Base-by-base conservation (phyloP, 345 rosid genomes). In the Adansonia digitata region DNA sequence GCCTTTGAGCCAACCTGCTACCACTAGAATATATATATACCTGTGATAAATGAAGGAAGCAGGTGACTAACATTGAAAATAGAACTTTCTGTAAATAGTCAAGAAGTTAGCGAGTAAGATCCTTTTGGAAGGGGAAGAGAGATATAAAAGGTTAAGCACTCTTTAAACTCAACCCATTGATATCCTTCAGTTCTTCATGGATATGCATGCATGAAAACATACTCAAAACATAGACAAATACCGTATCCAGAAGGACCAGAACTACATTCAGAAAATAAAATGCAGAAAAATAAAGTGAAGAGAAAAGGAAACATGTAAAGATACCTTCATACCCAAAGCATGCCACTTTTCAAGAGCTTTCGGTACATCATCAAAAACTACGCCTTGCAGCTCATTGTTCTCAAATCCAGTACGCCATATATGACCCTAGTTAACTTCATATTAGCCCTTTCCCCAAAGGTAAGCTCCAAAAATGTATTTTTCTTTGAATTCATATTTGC, bases 21-120 rank as follows among this genome's bases (percentile, higher is more conserved):
- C 99, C 98, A 55, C 97, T 95, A 31, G 97, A 95, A 86, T 94
- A 94, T 80, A 94, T 92, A 84, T 92, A 94, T 34, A 91, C 93
- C 98, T 92, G 86, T 61, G 46, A 34, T 74, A 61, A 45, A 74
- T 6, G 65, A 26, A n/a, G 62, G 35, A 61, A 72, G 39, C 17
- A 37, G 18, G 69, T n/a, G 35, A 77, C n/a, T 31, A 53, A 20
- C 27, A 42, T 61, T 5, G 56, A 24, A 18, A 68, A 59, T 27
- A 27, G 31, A 73, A 11, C 22, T 72, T 49, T 55, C 7, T 22
- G 22, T 15, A 49, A 42, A 17, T 46, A 3, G 7, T 29, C 35
- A 18, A 27, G 0, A 26, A 69, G 56, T 9, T 17, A 68, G 70
- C 22, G 49, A 65, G 26, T 69, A 15, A 3, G 57, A 69, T 29